These are phyloP conservation scores for Oehlia diaphana DNA, from an alignment of 192 early-diverging fungal genomes.

Conservation along the genomic window DNA sequence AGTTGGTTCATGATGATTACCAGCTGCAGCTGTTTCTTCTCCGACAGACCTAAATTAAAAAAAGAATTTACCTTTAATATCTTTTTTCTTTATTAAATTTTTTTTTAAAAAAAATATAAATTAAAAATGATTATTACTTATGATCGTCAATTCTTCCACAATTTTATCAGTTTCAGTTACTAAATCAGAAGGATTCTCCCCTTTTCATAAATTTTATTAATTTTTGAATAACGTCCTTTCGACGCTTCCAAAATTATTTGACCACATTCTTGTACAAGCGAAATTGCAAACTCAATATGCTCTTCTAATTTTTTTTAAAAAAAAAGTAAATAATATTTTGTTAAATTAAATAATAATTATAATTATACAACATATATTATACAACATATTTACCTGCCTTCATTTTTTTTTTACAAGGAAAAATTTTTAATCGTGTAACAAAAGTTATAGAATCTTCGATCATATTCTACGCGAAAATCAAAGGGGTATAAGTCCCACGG, in stretches of 20 bases:
- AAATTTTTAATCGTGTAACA: too few species aligned
- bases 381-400: too few species aligned
- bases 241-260: conserved; percentile 59
- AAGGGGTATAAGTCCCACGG: too few species aligned
- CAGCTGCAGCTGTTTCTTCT: conserved; percentile 75
- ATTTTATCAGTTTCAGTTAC: conserved; percentile 86
- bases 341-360: too few species aligned
- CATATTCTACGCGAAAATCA: too few species aligned
- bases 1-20: conserved; percentile 65
- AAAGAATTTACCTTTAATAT: background rate
- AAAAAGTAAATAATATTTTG: too few species aligned
- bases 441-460: too few species aligned
- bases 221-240: conserved; percentile 43
- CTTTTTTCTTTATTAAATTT: background rate
- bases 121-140: conserved; percentile 37
- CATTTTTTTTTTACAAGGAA: too few species aligned
- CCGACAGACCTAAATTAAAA: conserved; percentile 68
- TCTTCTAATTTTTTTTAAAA: conserved; percentile 27
- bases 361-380: too few species aligned
- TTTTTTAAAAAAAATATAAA: background rate
- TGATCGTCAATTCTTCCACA: conserved; percentile 70
- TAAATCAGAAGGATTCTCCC: conserved; percentile 70
- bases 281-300: conserved; percentile 49
- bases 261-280: conserved; percentile 58
- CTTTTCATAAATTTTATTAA: conserved; percentile 50